phyloP scores from a whole-genome alignment of 2,329 filamentous ascomycete species.

The Fusarium equiseti region DNA sequence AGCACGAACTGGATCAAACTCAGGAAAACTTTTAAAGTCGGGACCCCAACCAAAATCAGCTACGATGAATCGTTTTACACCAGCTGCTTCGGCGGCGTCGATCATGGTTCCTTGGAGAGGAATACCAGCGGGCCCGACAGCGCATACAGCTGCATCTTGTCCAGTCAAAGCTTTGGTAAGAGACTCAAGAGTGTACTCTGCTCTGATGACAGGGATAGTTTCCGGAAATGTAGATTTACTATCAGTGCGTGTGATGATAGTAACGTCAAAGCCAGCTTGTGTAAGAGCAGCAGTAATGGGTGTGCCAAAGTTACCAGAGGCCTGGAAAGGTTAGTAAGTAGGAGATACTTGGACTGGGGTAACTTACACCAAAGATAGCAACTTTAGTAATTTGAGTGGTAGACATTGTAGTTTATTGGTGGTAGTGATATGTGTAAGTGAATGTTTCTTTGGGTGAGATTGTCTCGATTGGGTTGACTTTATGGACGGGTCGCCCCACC shows the following conservation, averaged over 20 bases:
- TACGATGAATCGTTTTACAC: constrained; percentile 28
- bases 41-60: constrained; percentile 38
- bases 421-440: constrained; percentile 12
- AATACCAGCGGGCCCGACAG: constrained; percentile 29
- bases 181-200: constrained; percentile 1
- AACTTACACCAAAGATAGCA: constrained; percentile 27
- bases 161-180: constrained; percentile 8
- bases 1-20: constrained; percentile 27
- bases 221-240: constrained; percentile 31
- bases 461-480: constrained; percentile 14
- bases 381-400: constrained; percentile 9
- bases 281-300: constrained; percentile 34
- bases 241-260: constrained; percentile 31
- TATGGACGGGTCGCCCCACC: constrained; percentile 16
- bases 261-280: constrained; percentile 22
- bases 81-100: constrained; percentile 30
- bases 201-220: not conserved
- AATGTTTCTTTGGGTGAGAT: not conserved
- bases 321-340: constrained; percentile 14
- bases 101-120: constrained; percentile 27
- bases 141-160: constrained; percentile 26
- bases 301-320: constrained; percentile 37
- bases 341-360: fast-evolving
- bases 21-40: constrained; percentile 24
- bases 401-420: constrained; percentile 17